Evolutionary conservation across 306 rosid species (phyloP).

Genomic region (Pyrus communis): DNA sequence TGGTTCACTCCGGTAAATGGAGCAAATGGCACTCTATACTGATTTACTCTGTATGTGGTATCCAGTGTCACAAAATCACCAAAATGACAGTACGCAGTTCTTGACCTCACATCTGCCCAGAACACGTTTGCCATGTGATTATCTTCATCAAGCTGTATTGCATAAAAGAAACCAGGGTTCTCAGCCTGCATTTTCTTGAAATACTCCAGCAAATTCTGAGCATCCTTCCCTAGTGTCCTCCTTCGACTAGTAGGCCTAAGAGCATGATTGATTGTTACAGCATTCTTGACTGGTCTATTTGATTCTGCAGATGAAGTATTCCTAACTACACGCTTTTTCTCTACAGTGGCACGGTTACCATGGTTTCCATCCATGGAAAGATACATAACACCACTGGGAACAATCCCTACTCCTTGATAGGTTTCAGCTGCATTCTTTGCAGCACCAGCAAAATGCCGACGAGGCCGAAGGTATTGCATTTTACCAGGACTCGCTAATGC

Average conservation of each 20-base stretch:
- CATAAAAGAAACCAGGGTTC: slow-evolving; percentile 92
- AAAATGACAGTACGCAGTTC: slow-evolving; percentile 78
- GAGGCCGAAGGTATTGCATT: slow-evolving; percentile 49
- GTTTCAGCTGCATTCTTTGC: slow-evolving; percentile 59
- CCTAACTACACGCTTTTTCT: slow-evolving; percentile 43
- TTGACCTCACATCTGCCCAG: slow-evolving; percentile 90
- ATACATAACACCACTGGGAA: slow-evolving; percentile 92
- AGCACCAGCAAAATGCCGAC: slow-evolving; percentile 79
- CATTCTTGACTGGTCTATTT: slow-evolving; percentile 36
- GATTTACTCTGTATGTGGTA: slow-evolving; percentile 62
- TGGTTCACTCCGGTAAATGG: slow-evolving; percentile 87
- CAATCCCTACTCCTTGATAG: slow-evolving; percentile 60
- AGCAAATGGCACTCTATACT: slow-evolving; percentile 73
- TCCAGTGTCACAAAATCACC: slow-evolving; percentile 77
- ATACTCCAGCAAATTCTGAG: slow-evolving; percentile 82
- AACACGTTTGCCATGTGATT: slow-evolving; percentile 73
- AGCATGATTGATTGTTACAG: slow-evolving; percentile 33
- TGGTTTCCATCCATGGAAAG: slow-evolving; percentile 73
- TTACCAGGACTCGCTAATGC: slow-evolving; percentile 40
- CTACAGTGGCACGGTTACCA: slow-evolving; percentile 42
- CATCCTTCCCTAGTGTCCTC: slow-evolving; percentile 78
- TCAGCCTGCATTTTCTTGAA: slow-evolving; percentile 91
- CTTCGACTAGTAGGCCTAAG: slow-evolving; percentile 35
- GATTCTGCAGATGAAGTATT: slow-evolving; percentile 39
- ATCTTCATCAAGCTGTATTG: slow-evolving; percentile 85